Conservation (phyloP, 1,284 basidiomycete genomes). For the Malassezia slooffiae region DNA sequence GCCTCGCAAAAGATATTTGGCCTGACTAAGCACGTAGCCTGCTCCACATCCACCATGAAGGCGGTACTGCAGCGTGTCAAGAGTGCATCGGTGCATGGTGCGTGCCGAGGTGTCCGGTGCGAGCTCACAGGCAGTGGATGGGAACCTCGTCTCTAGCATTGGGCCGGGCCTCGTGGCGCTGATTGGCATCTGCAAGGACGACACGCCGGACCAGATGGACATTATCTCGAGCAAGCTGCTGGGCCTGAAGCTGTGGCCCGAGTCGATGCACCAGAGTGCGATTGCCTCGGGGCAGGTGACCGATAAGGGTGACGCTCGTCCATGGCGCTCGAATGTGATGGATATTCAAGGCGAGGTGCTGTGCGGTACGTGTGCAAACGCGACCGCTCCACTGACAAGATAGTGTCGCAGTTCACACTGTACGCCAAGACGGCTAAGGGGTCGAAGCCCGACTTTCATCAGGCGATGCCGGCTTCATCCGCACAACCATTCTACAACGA, state of each 20-base stretch:
- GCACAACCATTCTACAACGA: constrained; percentile 31
- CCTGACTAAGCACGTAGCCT: too few relatives aligned
- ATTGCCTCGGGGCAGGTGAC: too few relatives aligned
- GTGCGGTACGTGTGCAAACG: constrained; percentile 21
- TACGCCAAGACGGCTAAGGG: constrained; percentile 38
- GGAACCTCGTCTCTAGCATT: constrained; percentile 33
- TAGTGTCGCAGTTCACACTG: constrained; percentile 43
- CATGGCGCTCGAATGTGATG: constrained; percentile 33
- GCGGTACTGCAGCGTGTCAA: constrained; percentile 43
- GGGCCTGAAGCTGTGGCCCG: constrained; percentile 37
- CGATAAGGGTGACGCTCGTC: constrained; percentile 27
- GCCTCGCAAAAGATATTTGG: too few relatives aligned
- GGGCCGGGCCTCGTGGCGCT: constrained; percentile 40
- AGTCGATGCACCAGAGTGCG: constrained; percentile 20
- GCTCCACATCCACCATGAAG: constrained; percentile 25
- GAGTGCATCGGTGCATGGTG: constrained; percentile 38
- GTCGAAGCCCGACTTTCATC: constrained; percentile 43
- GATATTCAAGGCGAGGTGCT: constrained; percentile 38
- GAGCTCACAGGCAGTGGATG: constrained; percentile 22
- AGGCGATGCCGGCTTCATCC: constrained; percentile 26
- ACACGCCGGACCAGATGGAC: constrained; percentile 30
- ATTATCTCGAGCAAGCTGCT: constrained; percentile 31
- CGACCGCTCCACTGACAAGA: neutral
- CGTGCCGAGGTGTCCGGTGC: too few relatives aligned
- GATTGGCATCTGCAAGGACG: constrained; percentile 32